These are phyloP conservation scores for Penicillium sclerotiorum DNA, from an alignment of 2,329 filamentous ascomycete genomes.

Conservation along the genomic window DNA sequence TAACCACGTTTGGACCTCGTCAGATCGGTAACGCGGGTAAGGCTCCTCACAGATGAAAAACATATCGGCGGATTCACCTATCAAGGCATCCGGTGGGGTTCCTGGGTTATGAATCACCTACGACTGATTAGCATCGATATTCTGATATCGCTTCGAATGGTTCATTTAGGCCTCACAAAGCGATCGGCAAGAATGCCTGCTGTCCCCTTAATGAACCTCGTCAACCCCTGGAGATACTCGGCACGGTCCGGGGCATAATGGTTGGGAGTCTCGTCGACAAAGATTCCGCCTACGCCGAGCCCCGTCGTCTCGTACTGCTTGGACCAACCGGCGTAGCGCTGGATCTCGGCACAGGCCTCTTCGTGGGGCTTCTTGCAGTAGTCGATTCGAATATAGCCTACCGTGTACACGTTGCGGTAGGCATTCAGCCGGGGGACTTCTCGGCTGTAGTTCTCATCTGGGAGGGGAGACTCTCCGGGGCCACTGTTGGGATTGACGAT, in stretches of 20 bases:
- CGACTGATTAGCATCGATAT: background rate
- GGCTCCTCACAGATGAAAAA: constrained; percentile 4
- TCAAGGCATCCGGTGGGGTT: constrained; percentile 2
- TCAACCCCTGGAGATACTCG: constrained; percentile 1
- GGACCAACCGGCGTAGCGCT: constrained; percentile 7
- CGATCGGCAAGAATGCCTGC: constrained; percentile 4
- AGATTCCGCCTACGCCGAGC: constrained; percentile 3
- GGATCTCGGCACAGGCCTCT: constrained; percentile 16
- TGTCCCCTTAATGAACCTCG: background rate
- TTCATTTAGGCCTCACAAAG: no score
- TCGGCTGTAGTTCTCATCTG: constrained; percentile 3
- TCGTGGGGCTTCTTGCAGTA: constrained; percentile 26
- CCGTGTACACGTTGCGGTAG: constrained; percentile 21
- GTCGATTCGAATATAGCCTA: constrained; percentile 27
- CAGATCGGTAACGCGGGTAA: constrained; percentile 5
- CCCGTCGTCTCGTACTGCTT: background rate
- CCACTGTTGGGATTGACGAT: constrained; percentile 7
- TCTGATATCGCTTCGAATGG: no score
- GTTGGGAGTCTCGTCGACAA: constrained; percentile 6
- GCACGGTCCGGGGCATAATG: background rate
- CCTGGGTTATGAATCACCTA: constrained; percentile 7
- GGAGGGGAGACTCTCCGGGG: background rate
- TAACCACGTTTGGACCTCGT: constrained; percentile 5
- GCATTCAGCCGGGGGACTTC: constrained; percentile 16
- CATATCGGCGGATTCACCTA: constrained; percentile 3